Base-by-base conservation (phyloP, 2,329 filamentous ascomycete genomes). In the Bipolaris bicolor region DNA sequence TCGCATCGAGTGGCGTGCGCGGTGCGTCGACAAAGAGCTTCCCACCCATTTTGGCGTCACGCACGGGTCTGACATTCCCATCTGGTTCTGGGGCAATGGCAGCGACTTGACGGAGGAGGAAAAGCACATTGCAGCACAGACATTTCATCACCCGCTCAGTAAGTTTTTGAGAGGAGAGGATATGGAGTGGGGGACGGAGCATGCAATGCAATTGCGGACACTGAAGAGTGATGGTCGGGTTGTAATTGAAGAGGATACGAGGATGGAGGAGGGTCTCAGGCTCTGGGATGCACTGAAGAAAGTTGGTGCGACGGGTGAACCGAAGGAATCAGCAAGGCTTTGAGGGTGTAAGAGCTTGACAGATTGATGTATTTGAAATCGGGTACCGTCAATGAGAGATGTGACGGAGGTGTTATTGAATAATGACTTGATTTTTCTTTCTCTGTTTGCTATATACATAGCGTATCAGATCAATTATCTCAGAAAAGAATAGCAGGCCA, bases 71-170 rank as follows among this genome's bases (percentile, higher is more conserved):
- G 84, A 86, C 59, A 76, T 81, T 65, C 72, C 77, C 5, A 79
- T 86, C 29, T 86, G 84, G 84, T 83, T 85, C 55, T 86, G 80
- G 79, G 84, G 84, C 0, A 78, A 81, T 60, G 81, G 80, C 1
- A 72, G 71, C 4, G 56, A 64, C 0, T 55, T 86, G 49, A 76
- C 69, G 6, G 66, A 67, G 0, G 61, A 68, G 7, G 84, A 86
- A 68, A 82, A 83, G 65, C 47, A 48, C 5, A 55, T 81, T 16
- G 69, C 82, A 0, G 67, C 62, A 11, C 52, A 61, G 31, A 70
- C 71, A 2, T 78, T 80, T 54, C 76, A 79, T 47, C 65, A 71
- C 20, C 68, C 71, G 1, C 74, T 81, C 26, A 73, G 73, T 0
- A 64, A 56, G 6, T 82, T 82, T 60, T 60, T 82, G 5, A 69